Base-by-base conservation (phyloP, 495 filamentous ascomycete genomes). In the Tuber magnatum region DNA sequence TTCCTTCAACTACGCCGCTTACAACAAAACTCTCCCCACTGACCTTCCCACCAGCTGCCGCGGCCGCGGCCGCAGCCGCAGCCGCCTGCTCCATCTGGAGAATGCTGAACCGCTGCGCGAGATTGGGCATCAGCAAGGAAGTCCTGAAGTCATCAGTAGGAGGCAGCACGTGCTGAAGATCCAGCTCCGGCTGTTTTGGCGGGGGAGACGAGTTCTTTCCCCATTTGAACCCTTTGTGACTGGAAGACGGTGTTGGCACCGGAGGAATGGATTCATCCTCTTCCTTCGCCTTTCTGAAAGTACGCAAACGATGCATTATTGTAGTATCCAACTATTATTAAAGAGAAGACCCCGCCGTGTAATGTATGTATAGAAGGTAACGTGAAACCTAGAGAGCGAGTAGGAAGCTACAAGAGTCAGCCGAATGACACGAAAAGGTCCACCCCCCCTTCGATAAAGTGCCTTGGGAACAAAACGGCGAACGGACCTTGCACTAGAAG, bases 101-200 rank as follows among this genome's bases (percentile, higher is more conserved):
- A 92, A 99, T 98, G 77, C 94, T 97, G 83, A 99, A 99, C 4
- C 95, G 89, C 28, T 95, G 93, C 0, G 94, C 97, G 5, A 99
- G 86, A 70, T 94, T 95, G 9, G 93, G 92, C 95, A 99, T 97
- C 39, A 99, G 84, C 69, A 98, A 84, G 85, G 96, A 98, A 9
- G 95, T 99, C n/a, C 95, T 91, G 80, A 99, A 98, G 84, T 97
- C 89, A 82, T 98, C 94, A 28, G 86, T 88, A 0, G 94, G 87
- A 4, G 95, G 95, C 8, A 99, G 85, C 7, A 89, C 94, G 35
- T 83, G 85, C 4, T 90, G 83, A 28, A 97, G 84, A 75, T 98
- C 91, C 61, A 97, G 79, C 43, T 93, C 86, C 82, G 90, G 91
- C 8, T 90, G 87, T 35, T 78, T 87, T 85, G 78, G 81, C 8